Percentiles rank a stretch among this genome's conserved stretches.
These are phyloP conservation scores for Medicago ruthenica DNA, from an alignment of 306 rosid genomes.

Conservation along the genomic window DNA sequence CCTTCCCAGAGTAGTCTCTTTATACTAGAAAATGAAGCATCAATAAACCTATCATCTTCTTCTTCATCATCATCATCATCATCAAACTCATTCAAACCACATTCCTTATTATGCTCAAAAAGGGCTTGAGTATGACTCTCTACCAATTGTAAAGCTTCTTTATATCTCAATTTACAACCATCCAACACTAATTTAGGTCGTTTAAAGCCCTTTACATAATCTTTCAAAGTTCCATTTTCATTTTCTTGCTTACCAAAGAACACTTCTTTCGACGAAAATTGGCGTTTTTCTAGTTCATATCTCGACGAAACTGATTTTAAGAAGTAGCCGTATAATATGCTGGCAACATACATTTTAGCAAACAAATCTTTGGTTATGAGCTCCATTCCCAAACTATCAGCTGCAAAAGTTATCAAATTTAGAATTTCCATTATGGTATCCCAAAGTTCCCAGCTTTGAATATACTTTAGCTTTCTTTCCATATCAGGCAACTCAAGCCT, in stretches of 20 bases:
- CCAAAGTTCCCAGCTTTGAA: conserved; percentile 68
- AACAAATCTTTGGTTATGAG: conserved; percentile 54
- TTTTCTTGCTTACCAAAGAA: conserved; percentile 48
- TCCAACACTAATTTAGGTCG: conserved; percentile 61
- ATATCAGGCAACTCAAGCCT: conserved; percentile 85
- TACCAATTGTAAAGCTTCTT: conserved; percentile 71
- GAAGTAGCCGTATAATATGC: conserved; percentile 84
- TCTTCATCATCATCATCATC: conserved; percentile 38
- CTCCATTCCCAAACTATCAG: conserved; percentile 80
- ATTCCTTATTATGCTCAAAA: conserved; percentile 49
- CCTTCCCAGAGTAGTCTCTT: conserved; percentile 94
- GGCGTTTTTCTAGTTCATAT: conserved; percentile 60
- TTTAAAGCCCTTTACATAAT: conserved; percentile 60
- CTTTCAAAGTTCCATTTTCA: conserved; percentile 53
- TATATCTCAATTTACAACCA: conserved; percentile 72
- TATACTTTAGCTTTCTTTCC: conserved; percentile 90
- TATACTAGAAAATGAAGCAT: conserved; percentile 79
- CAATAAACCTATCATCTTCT: conserved; percentile 51
- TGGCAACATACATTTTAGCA: conserved; percentile 65
- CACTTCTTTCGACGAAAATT: conserved; percentile 48
- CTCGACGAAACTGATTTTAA: conserved; percentile 73
- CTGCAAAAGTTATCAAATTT: conserved; percentile 63
- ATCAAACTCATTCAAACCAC: conserved; percentile 36
- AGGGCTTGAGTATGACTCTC: conserved; percentile 73
- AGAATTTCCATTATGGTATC: conserved; percentile 79